These are phyloP conservation scores for Penstemon barbatus DNA, from an alignment of 257 asterid genomes.

Conservation along the genomic window DNA sequence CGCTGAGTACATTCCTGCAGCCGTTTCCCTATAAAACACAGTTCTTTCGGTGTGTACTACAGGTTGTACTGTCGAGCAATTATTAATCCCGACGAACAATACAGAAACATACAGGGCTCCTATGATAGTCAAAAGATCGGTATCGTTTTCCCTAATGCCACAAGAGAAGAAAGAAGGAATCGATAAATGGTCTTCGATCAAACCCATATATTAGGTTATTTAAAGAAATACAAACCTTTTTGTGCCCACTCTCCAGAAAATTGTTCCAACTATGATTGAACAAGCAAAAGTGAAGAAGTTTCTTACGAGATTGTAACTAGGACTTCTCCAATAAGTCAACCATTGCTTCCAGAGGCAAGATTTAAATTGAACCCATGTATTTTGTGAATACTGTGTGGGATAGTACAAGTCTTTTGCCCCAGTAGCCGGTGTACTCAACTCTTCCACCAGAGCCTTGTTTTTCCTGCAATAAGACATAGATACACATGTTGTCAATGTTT, in stretches of 20 bases:
- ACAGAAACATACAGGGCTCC: constrained; percentile 79
- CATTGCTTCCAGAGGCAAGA: constrained; percentile 78
- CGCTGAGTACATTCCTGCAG: constrained; percentile 86
- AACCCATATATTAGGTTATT: not conserved
- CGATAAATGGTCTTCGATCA: constrained; percentile 9
- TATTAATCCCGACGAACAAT: constrained; percentile 66
- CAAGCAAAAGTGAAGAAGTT: constrained; percentile 62
- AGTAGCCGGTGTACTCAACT: constrained; percentile 53
- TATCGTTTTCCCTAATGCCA: constrained; percentile 42
- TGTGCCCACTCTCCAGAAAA: constrained; percentile 70
- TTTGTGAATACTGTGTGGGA: constrained; percentile 61
- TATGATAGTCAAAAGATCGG: constrained; percentile 56
- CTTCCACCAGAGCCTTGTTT: constrained; percentile 66
- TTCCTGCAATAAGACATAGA: constrained; percentile 33
- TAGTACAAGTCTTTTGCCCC: constrained; percentile 67
- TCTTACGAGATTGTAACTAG: constrained; percentile 81
- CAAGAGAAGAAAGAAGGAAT: constrained; percentile 15
- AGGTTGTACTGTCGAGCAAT: constrained; percentile 79
- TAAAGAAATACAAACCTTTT: constrained; percentile 39
- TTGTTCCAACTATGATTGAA: constrained; percentile 69
- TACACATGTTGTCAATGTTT: no score
- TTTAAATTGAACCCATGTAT: constrained; percentile 60
- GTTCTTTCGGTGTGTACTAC: constrained; percentile 72
- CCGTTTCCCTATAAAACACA: constrained; percentile 68
- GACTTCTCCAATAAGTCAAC: constrained; percentile 91